A percentile compares a stretch with the other conserved stretches of the same genome.
These are phyloP conservation scores for Lycium barbarum DNA, from an alignment of 257 asterid species.

Conservation along the genomic window DNA sequence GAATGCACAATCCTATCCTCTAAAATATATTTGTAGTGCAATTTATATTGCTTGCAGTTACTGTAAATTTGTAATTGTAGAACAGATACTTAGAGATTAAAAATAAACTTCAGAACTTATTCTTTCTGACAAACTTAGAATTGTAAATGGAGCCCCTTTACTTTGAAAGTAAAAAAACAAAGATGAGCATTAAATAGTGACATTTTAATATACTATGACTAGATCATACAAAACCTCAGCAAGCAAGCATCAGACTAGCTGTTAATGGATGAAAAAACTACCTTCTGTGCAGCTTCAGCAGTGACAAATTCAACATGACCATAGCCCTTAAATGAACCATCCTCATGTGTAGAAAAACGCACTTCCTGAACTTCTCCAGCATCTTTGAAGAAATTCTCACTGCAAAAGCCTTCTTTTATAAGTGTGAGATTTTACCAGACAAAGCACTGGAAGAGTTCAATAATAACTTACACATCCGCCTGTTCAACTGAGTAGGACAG, in stretches of 20 bases:
- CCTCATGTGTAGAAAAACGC: slow-evolving; percentile 61
- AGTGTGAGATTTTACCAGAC: not conserved
- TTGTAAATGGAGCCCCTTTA: not conserved
- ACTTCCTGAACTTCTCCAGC: slow-evolving; percentile 75
- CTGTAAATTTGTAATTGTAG: not conserved
- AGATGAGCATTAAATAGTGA: not conserved
- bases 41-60: not conserved
- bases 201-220: not conserved
- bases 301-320: slow-evolving; percentile 92
- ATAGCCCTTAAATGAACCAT: slow-evolving; percentile 73
- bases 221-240: not conserved
- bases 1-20: not conserved
- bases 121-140: not conserved
- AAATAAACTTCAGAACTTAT: not conserved
- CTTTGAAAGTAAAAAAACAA: not conserved
- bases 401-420: slow-evolving; percentile 35
- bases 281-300: slow-evolving; percentile 76
- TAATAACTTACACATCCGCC: slow-evolving; percentile 65
- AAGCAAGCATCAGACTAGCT: not conserved
- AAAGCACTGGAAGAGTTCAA: not conserved
- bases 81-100: not conserved
- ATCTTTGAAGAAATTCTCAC: slow-evolving; percentile 72
- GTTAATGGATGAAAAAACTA: slow-evolving; percentile 27
- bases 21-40: not conserved
- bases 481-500: slow-evolving; percentile 60